These are phyloP conservation scores for Eragrostis tef DNA, from an alignment of 202 grass and related monocot species.

Conservation along the genomic window DNA sequence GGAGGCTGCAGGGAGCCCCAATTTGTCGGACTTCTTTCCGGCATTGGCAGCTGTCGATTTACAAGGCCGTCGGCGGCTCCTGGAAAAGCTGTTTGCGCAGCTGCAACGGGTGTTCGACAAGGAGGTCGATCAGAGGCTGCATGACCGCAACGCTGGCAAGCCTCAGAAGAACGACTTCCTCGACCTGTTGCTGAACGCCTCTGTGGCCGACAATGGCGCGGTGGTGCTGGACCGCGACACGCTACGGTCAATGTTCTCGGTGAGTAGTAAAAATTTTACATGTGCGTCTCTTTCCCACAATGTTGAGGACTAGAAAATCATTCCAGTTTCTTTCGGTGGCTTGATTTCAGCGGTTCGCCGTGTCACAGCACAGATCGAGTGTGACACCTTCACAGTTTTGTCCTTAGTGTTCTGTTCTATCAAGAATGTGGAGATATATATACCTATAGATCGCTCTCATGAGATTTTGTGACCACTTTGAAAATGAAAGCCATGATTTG, in stretches of 20 bases:
- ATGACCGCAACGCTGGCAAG: neutral
- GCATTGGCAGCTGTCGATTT: constrained; percentile 29
- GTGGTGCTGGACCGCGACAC: constrained; percentile 21
- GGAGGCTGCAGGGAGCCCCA: constrained; percentile 21
- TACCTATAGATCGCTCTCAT: too few species aligned
- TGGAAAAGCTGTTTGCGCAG: constrained; percentile 23
- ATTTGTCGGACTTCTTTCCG: constrained; percentile 47
- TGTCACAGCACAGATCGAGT: too few species aligned
- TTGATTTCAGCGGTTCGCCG: too few species aligned
- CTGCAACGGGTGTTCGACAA: constrained; percentile 33
- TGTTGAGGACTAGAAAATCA: too few species aligned
- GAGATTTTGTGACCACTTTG: too few species aligned
- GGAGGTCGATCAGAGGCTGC: constrained; percentile 39
- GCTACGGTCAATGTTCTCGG: constrained; percentile 29
- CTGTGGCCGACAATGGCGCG: neutral
- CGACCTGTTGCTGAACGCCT: constrained; percentile 51
- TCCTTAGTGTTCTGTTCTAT: too few species aligned
- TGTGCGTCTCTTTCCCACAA: too few species aligned
- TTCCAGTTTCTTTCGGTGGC: too few species aligned
- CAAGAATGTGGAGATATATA: too few species aligned
- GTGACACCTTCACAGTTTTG: too few species aligned
- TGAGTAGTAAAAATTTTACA: too few species aligned
- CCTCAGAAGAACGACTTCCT: constrained; percentile 52
- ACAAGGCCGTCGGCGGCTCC: constrained; percentile 28
- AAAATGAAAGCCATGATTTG: too few species aligned